Percentiles rank a stretch among this genome's conserved stretches.
These are phyloP conservation scores for Spergularia bocconei DNA, from an alignment of 148 eudicot species.

Conservation along the genomic window DNA sequence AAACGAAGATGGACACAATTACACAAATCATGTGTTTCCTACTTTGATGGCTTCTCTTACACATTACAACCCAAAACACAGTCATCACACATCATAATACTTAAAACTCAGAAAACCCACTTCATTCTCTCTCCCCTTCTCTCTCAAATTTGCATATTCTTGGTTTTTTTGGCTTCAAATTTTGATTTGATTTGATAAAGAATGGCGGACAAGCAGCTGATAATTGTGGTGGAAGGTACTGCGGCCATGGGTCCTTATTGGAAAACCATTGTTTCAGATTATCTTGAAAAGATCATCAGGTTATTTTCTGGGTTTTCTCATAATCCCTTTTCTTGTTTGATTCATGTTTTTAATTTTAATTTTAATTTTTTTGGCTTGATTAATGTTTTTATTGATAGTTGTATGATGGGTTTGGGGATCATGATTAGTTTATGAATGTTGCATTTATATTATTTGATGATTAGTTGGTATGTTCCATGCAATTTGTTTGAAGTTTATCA, in stretches of 20 bases:
- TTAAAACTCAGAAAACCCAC: slow-evolving; percentile 6
- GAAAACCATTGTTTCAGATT: slow-evolving; percentile 32
- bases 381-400: background rate
- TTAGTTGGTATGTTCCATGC: background rate
- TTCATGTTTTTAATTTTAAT: background rate
- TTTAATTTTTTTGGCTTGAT: background rate
- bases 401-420: background rate
- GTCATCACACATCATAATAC: too few species aligned
- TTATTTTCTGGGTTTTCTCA: background rate
- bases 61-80: too few species aligned
- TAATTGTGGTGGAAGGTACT: slow-evolving; percentile 37
- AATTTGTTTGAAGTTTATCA: background rate
- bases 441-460: background rate
- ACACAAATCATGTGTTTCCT: too few species aligned
- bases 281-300: slow-evolving; percentile 35
- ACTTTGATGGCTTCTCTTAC: too few species aligned
- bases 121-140: background rate
- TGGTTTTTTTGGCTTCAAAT: background rate
- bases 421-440: background rate
- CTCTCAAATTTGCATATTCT: background rate
- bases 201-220: slow-evolving; percentile 37
- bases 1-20: too few species aligned
- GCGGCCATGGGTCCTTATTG: slow-evolving; percentile 34
- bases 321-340: background rate
- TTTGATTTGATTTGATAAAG: background rate